Evolutionary conservation across 2,329 filamentous ascomycete genomes (phyloP), one percentile per base, ranked within the genome.

Genomic region (Phoma sp.): DNA sequence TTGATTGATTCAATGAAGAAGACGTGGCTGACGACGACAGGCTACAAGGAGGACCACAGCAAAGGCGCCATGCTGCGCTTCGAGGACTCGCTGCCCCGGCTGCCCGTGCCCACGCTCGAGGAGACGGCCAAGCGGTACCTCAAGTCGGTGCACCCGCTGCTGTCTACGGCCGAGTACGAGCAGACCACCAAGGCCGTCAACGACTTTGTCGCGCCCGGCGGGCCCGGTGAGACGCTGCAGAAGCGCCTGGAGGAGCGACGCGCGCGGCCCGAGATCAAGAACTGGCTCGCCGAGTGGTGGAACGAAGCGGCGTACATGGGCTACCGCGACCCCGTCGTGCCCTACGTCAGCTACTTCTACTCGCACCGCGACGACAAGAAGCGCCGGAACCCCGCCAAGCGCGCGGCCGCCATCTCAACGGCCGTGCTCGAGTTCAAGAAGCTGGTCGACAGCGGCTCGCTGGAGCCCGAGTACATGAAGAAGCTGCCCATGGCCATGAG

Each of bases 271-370:
- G 88, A 90, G 60, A 80, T 85, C 74, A 92, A 90, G 80, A 99
- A 98, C 80, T 99, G 95, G 95, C 83, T 99, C 53, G 88, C 89
- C 67, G 94, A 99, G 67, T 99, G 95, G 95, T 99, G 95, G 95
- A 98, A 99, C 76, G 87, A 96, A 48, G 86, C 88, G 4, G 95
- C 95, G 55, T 99, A 99, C 79, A 86, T 99, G 63, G 84, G 80
- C 63, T 98, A 98, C 81, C 90, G 94, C 64, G 95, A 98, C 76
- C 95, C 95, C 10, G 91, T 99, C 41, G 91, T 98, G 17, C 95
- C 95, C 58, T 99, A 98, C 74, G 95, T 99, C 71, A 96, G 92
- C 78, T 99, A 99, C 85, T 99, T 99, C 81, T 99, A 99, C 82
- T 97, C 93, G 51, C 94, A 98, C 81, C 87, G 92, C 65, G 95